Evolutionary conservation across 257 asterid species (phyloP), one percentile per base, ranked within the genome.

Genomic region (Forsythia viridissima): DNA sequence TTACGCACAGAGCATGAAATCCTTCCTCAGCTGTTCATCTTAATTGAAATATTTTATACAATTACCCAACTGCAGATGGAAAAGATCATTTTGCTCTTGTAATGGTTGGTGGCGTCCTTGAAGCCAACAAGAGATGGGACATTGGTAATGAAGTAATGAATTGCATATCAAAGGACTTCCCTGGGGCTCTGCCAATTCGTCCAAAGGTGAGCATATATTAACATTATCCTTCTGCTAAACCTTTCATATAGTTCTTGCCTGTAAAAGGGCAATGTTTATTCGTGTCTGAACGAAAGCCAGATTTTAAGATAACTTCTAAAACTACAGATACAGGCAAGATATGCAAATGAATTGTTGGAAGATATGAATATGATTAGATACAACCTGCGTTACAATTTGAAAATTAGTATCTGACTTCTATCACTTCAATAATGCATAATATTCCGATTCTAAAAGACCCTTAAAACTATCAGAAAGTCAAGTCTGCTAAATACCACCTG

Each of bases 61-160:
- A 38, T 57, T 68, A 11, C 9, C 71, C 24, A 72, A 70, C 16
- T 83, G 82, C 86, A 93, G 97, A 89, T 70, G 96, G 91, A 70
- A 87, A 82, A 38, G 93, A 83, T 70, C 76, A 85, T 3, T 93
- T 93, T 84, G 93, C 96, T 70, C 96, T 93, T 20, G 98, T 93
- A 18, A 84, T 93, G 97, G 97, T 91, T 72, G 98, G 98, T 37
- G 89, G 87, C 36, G 92, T 93, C 82, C 98, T 93, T 20, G 93
- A 90, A 77, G 90, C 93, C 76, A 93, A 93, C 78, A 87, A 80
- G 76, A 88, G 87, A 86, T 91, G 96, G 97, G 95, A 93, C 82
- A 91, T 91, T 24, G 93, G 98, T 38, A 88, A 86, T 42, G 93
- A 91, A 88, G 97, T 93, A 6, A 88, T 87, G 11, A 84, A 82